Conservation (phyloP, 2,329 filamentous ascomycete species). For the Emericellopsis atlantica region DNA sequence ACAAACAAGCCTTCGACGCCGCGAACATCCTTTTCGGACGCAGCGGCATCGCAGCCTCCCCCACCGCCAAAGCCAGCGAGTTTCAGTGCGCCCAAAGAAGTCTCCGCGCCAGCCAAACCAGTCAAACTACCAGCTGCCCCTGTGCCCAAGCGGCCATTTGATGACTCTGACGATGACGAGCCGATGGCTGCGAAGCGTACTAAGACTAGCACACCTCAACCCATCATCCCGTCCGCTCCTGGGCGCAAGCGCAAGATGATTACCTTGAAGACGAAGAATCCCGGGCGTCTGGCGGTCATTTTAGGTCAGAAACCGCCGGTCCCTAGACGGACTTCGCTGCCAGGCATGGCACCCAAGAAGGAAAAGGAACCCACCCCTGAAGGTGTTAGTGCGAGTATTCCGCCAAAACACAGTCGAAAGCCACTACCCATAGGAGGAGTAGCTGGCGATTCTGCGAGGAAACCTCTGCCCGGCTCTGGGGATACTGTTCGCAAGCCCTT, state of each 20-base stretch:
- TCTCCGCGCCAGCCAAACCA: neutral
- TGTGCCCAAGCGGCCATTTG: constrained; percentile 19
- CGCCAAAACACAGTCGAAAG: neutral
- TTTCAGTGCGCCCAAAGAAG: neutral
- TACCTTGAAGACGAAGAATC: constrained; percentile 20
- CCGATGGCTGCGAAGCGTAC: constrained; percentile 23
- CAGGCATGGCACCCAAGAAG: constrained; percentile 12
- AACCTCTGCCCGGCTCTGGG: constrained; percentile 18
- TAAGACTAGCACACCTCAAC: constrained; percentile 16
- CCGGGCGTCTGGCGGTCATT: constrained; percentile 19
- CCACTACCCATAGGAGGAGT: constrained; percentile 2
- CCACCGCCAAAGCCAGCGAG: neutral
- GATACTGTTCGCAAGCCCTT: constrained; percentile 17
- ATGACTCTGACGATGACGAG: constrained; percentile 21
- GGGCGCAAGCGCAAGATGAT: constrained; percentile 19
- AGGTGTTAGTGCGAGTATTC: constrained; percentile 6
- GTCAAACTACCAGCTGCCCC: constrained; percentile 4
- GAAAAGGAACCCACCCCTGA: constrained; percentile 12
- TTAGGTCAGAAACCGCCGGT: constrained; percentile 14
- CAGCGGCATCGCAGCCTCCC: neutral
- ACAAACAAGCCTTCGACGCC: constrained; percentile 13
- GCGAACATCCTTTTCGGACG: constrained; percentile 6
- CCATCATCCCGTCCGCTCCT: constrained; percentile 8
- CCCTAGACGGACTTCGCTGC: constrained; percentile 16
- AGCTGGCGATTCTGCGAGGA: constrained; percentile 19